Evolutionary conservation across 1,284 basidiomycete genomes (phyloP), one percentile per base, ranked within the genome.

Genomic region (Apiotrichum siamense): DNA sequence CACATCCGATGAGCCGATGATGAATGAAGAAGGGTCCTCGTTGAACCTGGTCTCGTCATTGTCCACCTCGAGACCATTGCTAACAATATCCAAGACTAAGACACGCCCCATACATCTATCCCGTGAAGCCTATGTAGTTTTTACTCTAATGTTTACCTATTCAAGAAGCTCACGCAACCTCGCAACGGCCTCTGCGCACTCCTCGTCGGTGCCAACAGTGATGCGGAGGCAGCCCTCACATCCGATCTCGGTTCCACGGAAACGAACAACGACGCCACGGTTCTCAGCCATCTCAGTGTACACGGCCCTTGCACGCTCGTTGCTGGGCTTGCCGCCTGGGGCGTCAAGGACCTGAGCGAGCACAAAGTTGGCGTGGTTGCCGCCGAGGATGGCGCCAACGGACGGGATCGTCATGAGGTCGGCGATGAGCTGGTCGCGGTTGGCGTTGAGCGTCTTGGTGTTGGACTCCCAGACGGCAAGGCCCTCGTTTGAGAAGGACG

Each of bases 281-380:
- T 84, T 77, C 73, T 90, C 92, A 20, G 94, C 96, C 64, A 98
- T 80, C 18, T 80, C 77, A 70, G 83, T 87, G 75, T 98, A 97
- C 21, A 92, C 70, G 75, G 62, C 68, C 67, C 82, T 77, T 0
- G 92, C 83, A 26, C 88, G 79, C 20, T 56, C 68, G 62, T 85
- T 93, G 72, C 89, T 85, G 0, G 85, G 83, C 62, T 74, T 69
- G 4, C 76, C 75, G 24, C 58, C 61, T 12, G 65, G 65, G 29
- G 74, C 77, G 43, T 81, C 78, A 7, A 92, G 76, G 23, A 99
- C 79, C 36, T 89, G 87, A 0, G 88, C 80, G 58, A 97, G 58
- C 27, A 98, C 71, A 71, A 99, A 99, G 73, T 99, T 99, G 35
- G 92, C 92, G 66, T 94, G 78, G 72, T 88, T 88, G 0, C 79